Evolutionary conservation across 2,329 filamentous ascomycete species (phyloP).

Genomic region (Thelonectria rubi): DNA sequence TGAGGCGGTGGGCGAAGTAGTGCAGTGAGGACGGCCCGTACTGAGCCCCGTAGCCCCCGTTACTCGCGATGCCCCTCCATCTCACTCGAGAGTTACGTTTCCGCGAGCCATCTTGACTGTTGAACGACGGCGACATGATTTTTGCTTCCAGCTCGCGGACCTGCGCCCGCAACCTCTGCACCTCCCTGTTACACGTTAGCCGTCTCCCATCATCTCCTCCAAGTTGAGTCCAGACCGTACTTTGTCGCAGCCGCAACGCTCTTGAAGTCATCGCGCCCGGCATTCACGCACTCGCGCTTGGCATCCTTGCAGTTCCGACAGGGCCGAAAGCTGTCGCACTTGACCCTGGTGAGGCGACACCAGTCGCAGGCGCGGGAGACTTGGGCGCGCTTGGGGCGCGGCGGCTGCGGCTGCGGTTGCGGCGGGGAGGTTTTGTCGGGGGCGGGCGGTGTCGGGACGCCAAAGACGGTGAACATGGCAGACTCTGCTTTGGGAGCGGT

Average conservation of each 20-base stretch:
- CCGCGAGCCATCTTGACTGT: not conserved
- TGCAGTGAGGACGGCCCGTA: constrained; percentile 38
- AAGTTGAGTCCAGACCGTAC: constrained; percentile 10
- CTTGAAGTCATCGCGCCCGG: constrained; percentile 39
- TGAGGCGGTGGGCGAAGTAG: constrained; percentile 37
- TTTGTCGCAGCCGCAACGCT: constrained; percentile 39
- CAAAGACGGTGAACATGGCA: constrained; percentile 39
- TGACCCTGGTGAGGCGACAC: constrained; percentile 44
- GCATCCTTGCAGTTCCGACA: constrained; percentile 41
- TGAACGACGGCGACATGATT: constrained; percentile 13
- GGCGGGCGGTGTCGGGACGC: constrained; percentile 29
- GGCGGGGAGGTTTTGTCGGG: constrained; percentile 31
- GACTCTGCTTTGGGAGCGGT: no score
- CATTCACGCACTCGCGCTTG: constrained; percentile 37
- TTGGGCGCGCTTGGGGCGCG: constrained; percentile 42
- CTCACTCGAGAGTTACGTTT: not conserved
- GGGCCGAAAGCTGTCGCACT: constrained; percentile 42
- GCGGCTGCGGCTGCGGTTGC: constrained; percentile 35
- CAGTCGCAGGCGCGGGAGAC: constrained; percentile 45
- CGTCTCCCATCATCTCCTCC: no score
- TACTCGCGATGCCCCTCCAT: constrained; percentile 23
- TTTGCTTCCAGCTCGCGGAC: constrained; percentile 36
- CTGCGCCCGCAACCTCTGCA: constrained; percentile 35
- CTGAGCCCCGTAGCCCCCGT: constrained; percentile 21
- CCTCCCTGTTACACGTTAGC: constrained; percentile 33